Conservation (phyloP, 176 grass and related monocot genomes). For the Chrysopogon serrulatus region DNA sequence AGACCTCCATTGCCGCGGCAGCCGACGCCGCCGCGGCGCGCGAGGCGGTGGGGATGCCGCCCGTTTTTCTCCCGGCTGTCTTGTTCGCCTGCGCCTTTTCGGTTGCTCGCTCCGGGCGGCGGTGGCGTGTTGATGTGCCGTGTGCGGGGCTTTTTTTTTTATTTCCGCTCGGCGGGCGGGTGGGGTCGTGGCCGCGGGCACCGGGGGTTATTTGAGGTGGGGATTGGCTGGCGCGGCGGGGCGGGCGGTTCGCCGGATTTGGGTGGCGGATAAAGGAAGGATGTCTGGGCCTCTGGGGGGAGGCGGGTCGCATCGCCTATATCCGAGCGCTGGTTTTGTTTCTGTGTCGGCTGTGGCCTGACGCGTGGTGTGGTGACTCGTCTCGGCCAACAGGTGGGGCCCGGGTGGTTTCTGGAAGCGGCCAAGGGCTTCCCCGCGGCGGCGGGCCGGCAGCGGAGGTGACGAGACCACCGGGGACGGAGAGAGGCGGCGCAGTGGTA, state of each 20-base stretch:
- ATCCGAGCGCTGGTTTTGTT: not conserved
- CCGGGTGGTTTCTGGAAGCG: not conserved
- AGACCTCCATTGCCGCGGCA: conserved; percentile 42
- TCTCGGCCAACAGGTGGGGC: not conserved
- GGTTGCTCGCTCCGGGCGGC: not conserved
- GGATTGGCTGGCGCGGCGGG: conserved; percentile 5
- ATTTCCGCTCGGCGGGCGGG: not conserved
- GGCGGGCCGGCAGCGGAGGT: not conserved
- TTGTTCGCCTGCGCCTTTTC: not conserved
- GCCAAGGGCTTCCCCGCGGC: not conserved
- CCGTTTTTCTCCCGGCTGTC: not conserved
- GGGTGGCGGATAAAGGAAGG: conserved; percentile 1
- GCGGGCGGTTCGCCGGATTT: conserved; percentile 22
- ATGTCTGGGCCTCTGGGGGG: not conserved
- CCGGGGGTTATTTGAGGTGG: conserved; percentile 22
- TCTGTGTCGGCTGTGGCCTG: not conserved
- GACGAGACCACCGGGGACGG: not conserved
- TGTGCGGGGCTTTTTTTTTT: not conserved
- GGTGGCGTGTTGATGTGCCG: conserved; percentile 38
- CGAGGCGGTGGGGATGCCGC: not conserved
- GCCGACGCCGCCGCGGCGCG: not conserved
- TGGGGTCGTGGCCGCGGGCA: conserved; percentile 16
- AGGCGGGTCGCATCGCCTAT: not conserved
- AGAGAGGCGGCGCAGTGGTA: no score
- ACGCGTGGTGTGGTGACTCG: conserved; percentile 29